These are phyloP conservation scores for Planoprotostelium fungivorum DNA, from an alignment of 78 protist species.

Conservation along the genomic window DNA sequence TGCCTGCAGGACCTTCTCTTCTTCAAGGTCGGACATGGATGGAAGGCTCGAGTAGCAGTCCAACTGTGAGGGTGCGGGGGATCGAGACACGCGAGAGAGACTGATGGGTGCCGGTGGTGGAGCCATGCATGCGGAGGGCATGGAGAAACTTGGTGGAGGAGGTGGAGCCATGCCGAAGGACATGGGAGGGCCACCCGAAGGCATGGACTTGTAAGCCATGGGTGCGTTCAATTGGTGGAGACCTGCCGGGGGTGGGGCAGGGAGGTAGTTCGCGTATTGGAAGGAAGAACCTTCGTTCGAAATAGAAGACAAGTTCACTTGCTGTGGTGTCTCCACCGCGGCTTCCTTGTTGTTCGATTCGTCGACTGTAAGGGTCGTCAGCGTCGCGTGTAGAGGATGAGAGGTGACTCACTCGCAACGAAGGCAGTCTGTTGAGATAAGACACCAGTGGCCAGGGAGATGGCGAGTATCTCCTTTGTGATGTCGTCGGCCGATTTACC, in stretches of 20 bases:
- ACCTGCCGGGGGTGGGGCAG: not conserved
- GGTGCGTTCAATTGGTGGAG: not conserved
- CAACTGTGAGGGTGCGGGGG: no score
- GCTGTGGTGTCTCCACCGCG: not conserved
- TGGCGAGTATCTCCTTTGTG: not conserved
- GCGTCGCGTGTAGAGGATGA: not conserved
- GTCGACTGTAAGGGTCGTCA: not conserved
- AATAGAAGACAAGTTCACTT: not conserved
- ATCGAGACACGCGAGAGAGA: no score
- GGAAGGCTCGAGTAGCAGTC: no score
- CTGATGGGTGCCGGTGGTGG: no score
- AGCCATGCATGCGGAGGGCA: no score
- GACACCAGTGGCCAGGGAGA: not conserved
- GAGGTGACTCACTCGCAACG: not conserved
- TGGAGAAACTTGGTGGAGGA: no score
- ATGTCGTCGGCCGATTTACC: not conserved
- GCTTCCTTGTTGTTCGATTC: not conserved
- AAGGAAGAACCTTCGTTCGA: not conserved
- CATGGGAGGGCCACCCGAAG: not conserved
- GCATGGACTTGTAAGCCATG: not conserved
- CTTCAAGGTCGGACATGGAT: no score
- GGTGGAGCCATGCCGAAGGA: not conserved
- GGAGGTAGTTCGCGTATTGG: no score
- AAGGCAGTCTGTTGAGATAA: not conserved
- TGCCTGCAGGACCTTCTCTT: no score